These are phyloP conservation scores for Penicillium ucsense DNA, from an alignment of 495 filamentous ascomycete genomes.

Conservation along the genomic window DNA sequence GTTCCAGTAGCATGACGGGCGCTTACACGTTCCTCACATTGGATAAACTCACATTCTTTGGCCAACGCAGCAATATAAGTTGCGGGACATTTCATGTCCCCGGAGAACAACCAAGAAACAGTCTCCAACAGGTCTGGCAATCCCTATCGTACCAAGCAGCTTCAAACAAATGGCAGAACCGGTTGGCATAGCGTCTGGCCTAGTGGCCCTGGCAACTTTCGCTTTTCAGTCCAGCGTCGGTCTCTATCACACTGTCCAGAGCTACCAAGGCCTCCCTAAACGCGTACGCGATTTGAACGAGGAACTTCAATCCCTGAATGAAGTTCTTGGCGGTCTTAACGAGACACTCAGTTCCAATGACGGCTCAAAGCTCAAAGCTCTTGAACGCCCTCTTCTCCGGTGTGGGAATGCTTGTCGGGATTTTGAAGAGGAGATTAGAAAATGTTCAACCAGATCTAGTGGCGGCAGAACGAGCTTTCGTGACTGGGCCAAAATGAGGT, in stretches of 20 bases:
- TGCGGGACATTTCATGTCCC: too few species aligned
- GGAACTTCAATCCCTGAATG: constrained; percentile 30
- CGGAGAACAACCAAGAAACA: too few species aligned
- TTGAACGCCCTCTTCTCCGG: constrained; percentile 16
- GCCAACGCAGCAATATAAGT: too few species aligned
- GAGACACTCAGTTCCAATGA: constrained; percentile 13
- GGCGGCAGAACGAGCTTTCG: constrained; percentile 13
- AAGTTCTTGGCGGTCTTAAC: constrained; percentile 24
- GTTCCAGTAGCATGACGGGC: too few species aligned
- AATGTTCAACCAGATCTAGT: constrained; percentile 12
- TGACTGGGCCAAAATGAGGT: constrained; percentile 22
- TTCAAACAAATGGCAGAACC: constrained; percentile 30
- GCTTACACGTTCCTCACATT: too few species aligned
- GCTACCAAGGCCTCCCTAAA: constrained; percentile 28
- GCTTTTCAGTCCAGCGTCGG: constrained; percentile 31
- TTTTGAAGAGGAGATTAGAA: constrained; percentile 14
- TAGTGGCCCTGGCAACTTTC: constrained; percentile 22
- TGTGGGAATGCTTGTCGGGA: constrained; percentile 19
- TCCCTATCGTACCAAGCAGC: too few species aligned
- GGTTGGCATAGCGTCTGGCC: constrained; percentile 19
- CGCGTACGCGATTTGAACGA: constrained; percentile 30
- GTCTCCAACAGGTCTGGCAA: too few species aligned
- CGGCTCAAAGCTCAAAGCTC: constrained; percentile 6
- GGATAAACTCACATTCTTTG: too few species aligned
- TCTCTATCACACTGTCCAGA: constrained; percentile 30